Percentiles rank a stretch among this genome's conserved stretches.
phyloP scores from a whole-genome alignment of 2,329 filamentous ascomycete species.

The Calonectria hawksworthii region DNA sequence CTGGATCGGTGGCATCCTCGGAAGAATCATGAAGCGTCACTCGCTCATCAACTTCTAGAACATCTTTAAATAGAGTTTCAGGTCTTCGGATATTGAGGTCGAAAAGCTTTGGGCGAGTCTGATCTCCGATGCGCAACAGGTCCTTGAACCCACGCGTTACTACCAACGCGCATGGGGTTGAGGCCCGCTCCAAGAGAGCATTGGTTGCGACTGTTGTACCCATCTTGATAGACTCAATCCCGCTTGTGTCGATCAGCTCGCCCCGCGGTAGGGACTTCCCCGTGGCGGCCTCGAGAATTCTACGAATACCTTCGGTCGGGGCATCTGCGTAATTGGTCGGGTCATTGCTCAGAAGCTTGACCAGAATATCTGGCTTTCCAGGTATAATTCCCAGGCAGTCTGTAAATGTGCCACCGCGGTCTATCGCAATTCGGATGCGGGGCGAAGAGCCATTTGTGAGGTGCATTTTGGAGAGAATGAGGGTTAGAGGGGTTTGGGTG shows the following conservation, averaged over 20 bases:
- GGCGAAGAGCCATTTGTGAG: not conserved
- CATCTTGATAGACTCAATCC: slow-evolving; percentile 77
- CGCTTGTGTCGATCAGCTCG: slow-evolving; percentile 48
- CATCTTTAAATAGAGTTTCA: slow-evolving; percentile 82
- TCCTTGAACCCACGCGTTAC: slow-evolving; percentile 79
- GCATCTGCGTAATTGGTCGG: slow-evolving; percentile 80
- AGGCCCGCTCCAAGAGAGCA: slow-evolving; percentile 79
- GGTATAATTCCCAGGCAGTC: slow-evolving; percentile 78
- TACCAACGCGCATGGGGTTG: slow-evolving; percentile 77
- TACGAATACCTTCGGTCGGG: slow-evolving; percentile 78
- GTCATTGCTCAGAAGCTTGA: slow-evolving; percentile 80
- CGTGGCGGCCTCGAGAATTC: slow-evolving; percentile 51
- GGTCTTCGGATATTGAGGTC: slow-evolving; percentile 90
- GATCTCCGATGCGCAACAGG: slow-evolving; percentile 88
- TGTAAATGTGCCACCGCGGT: slow-evolving; percentile 70
- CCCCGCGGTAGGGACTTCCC: slow-evolving; percentile 49
- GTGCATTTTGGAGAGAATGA: not conserved
- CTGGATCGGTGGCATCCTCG: slow-evolving; percentile 64
- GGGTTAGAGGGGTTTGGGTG: not conserved
- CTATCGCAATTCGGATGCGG: slow-evolving; percentile 50
- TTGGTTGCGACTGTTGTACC: slow-evolving; percentile 84
- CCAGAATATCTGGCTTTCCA: slow-evolving; percentile 76
- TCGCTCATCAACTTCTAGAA: slow-evolving; percentile 90
- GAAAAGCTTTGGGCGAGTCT: slow-evolving; percentile 91
- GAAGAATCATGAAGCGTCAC: slow-evolving; percentile 86